Percentiles rank a stretch among this genome's conserved stretches.
phyloP scores from a whole-genome alignment of 2,329 filamentous ascomycete species.

The Hypoxylon sp. region DNA sequence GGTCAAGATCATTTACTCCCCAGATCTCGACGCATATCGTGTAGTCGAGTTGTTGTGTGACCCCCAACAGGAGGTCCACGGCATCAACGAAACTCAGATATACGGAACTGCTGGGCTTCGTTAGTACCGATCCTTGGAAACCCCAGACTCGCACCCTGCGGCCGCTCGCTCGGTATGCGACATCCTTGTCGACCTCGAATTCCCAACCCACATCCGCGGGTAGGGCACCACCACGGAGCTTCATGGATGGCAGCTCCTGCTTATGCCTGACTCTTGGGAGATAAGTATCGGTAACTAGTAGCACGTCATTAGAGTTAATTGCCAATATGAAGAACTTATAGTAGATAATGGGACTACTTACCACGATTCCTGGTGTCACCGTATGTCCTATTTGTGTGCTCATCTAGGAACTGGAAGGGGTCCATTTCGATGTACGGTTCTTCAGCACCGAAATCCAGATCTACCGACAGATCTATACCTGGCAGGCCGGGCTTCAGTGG shows the following conservation, averaged over 20 bases:
- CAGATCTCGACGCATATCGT: slow-evolving; percentile 45
- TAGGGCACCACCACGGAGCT: slow-evolving; percentile 33
- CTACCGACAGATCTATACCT: slow-evolving; percentile 19
- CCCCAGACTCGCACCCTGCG: slow-evolving; percentile 26
- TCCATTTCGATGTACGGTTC: slow-evolving; percentile 14
- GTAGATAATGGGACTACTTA: slow-evolving; percentile 13
- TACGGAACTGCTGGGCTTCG: background rate
- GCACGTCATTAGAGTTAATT: slow-evolving; percentile 8
- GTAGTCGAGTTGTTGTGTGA: slow-evolving; percentile 27
- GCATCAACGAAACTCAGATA: slow-evolving; percentile 31
- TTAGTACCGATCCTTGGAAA: slow-evolving; percentile 38
- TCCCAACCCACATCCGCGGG: slow-evolving; percentile 14
- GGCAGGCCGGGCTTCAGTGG: slow-evolving; percentile 54
- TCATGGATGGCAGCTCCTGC: slow-evolving; percentile 29
- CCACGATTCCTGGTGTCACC: slow-evolving; percentile 29
- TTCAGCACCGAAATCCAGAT: slow-evolving; percentile 37
- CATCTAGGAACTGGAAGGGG: slow-evolving; percentile 47
- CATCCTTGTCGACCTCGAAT: background rate
- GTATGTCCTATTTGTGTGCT: slow-evolving; percentile 35
- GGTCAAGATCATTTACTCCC: background rate
- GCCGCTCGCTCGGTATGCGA: background rate
- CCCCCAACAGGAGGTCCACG: slow-evolving; percentile 41
- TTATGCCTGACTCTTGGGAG: slow-evolving; percentile 7
- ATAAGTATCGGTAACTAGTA: slow-evolving; percentile 8
- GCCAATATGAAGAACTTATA: background rate